A percentile compares a stretch with the other conserved stretches of the same genome.
phyloP scores from a whole-genome alignment of 2,329 filamentous ascomycete species.

The Cryphonectria japonica region DNA sequence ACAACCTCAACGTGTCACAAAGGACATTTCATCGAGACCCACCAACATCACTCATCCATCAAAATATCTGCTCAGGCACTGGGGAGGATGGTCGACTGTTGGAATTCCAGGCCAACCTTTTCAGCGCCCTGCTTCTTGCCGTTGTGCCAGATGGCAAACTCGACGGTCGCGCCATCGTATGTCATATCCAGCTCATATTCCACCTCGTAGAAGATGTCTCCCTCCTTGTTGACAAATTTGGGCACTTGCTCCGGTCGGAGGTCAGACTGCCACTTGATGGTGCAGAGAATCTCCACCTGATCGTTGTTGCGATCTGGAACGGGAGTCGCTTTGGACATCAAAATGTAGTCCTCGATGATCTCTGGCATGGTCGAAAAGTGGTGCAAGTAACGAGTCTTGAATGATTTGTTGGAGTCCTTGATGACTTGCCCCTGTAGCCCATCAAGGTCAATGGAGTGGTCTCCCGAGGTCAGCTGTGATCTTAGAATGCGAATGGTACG shows the following conservation, averaged over 20 bases:
- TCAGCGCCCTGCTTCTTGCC: neutral
- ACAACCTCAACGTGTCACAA: neutral
- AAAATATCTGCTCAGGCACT: neutral
- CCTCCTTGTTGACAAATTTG: neutral
- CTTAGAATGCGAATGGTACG: neutral
- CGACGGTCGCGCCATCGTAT: neutral
- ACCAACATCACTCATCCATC: neutral
- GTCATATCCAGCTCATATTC: neutral
- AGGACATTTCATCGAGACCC: neutral
- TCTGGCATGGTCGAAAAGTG: neutral
- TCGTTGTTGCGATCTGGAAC: neutral
- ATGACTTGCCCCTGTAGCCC: neutral
- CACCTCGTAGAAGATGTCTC: neutral
- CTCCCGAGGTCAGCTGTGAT: neutral
- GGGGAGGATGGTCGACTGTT: neutral
- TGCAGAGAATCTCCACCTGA: neutral
- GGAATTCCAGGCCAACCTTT: neutral
- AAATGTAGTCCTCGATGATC: neutral
- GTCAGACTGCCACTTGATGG: neutral
- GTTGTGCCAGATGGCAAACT: neutral
- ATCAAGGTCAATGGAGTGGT: neutral
- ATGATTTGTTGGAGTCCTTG: neutral
- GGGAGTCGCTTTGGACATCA: neutral
- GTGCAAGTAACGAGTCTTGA: neutral
- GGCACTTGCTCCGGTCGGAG: neutral